These are phyloP conservation scores for Pneumocystis jirovecii DNA, from an alignment of 1,139 yeast genomes.

Conservation along the genomic window DNA sequence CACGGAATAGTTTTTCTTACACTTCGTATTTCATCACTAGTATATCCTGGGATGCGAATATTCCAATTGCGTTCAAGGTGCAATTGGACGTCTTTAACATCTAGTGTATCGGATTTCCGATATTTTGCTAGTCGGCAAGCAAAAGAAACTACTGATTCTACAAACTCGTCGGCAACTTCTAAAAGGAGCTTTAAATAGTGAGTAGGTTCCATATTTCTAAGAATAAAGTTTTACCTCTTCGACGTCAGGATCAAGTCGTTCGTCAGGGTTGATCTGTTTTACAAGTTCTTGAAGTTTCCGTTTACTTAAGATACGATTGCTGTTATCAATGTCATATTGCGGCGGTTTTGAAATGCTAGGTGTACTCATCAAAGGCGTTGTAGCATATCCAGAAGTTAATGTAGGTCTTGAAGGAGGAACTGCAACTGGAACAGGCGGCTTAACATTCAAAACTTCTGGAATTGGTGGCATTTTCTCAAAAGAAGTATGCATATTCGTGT, in stretches of 20 bases:
- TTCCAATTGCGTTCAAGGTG: constrained; percentile 94
- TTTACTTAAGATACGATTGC: constrained; percentile 70
- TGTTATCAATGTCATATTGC: constrained; percentile 54
- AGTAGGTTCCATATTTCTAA: constrained; percentile 57
- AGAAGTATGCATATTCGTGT: background rate
- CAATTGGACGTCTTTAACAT: constrained; percentile 76
- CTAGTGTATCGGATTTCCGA: constrained; percentile 75
- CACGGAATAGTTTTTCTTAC: constrained; percentile 73
- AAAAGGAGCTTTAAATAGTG: constrained; percentile 62
- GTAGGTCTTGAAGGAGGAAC: constrained; percentile 63
- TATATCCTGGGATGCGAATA: constrained; percentile 82
- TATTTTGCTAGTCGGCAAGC: constrained; percentile 93
- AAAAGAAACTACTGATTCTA: constrained; percentile 74
- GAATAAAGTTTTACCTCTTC: constrained; percentile 30
- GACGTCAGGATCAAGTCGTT: constrained; percentile 36
- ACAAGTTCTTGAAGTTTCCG: constrained; percentile 78
- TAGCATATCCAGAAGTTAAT: constrained; percentile 71
- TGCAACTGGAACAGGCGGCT: constrained; percentile 47
- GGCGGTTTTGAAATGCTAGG: constrained; percentile 71
- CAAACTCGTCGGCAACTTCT: constrained; percentile 92
- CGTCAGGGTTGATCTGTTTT: constrained; percentile 47
- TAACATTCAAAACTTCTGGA: constrained; percentile 34
- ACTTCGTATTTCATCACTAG: constrained; percentile 77
- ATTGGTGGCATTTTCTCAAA: constrained; percentile 46
- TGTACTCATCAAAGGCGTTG: constrained; percentile 49